phyloP scores from a whole-genome alignment of 495 filamentous ascomycete species.

The Penicillium roqueforti region DNA sequence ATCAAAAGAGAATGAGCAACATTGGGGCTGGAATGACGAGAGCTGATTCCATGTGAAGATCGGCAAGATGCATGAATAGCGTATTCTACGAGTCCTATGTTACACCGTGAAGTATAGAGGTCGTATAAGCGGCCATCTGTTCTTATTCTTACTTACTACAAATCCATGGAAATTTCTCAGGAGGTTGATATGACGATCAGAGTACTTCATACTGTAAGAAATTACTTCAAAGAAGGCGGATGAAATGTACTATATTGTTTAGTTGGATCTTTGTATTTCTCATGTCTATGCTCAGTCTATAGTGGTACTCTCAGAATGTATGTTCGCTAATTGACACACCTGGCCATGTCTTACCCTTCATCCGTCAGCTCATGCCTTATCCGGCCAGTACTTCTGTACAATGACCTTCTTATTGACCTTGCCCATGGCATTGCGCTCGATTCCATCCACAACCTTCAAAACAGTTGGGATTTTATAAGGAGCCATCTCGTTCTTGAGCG shows the following conservation, averaged over 20 bases:
- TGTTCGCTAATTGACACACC: not conserved
- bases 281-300: not conserved
- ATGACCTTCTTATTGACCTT: conserved; percentile 47
- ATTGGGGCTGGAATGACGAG: conserved; percentile 9
- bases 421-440: conserved; percentile 48
- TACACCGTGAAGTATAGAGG: no score
- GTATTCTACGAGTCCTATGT: no score
- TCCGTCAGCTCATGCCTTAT: conserved; percentile 8
- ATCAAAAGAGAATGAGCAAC: conserved; percentile 7
- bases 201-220: not conserved
- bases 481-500: conserved; percentile 41
- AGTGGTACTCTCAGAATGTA: not conserved
- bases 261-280: not conserved
- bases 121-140: no score
- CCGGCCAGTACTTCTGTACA: conserved; percentile 44
- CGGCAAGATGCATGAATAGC: not conserved
- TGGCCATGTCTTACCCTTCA: not conserved
- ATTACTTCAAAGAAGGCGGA: not conserved
- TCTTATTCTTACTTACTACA: no score
- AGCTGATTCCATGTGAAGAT: not conserved
- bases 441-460: conserved; percentile 41
- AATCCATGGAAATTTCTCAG: no score
- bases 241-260: not conserved
- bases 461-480: conserved; percentile 48
- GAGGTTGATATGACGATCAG: no score